Evolutionary conservation across 192 early-diverging fungal species (phyloP).

Genomic region (Entomortierella beljakovae): DNA sequence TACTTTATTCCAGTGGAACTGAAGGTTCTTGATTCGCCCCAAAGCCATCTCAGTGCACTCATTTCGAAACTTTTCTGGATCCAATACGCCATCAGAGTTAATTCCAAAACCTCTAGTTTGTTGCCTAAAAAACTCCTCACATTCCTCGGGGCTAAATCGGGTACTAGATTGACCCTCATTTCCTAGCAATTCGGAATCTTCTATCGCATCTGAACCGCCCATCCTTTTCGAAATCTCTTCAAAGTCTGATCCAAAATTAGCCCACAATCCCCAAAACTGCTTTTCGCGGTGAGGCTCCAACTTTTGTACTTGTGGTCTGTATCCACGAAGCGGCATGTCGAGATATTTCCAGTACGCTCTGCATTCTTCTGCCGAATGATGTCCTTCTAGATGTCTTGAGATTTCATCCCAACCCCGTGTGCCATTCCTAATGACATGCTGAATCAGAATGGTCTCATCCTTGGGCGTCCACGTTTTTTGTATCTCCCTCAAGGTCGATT

Average conservation of each 20-base stretch:
- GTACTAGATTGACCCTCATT: not conserved
- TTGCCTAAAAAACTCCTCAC: conserved; percentile 18
- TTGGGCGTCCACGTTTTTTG: conserved; percentile 15
- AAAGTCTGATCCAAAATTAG: conserved; percentile 26
- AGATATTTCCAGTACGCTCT: conserved; percentile 40
- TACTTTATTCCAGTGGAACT: conserved; percentile 39
- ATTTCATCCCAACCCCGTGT: conserved; percentile 24
- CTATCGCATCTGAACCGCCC: not conserved
- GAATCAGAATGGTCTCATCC: conserved; percentile 37
- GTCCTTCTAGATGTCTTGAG: conserved; percentile 14
- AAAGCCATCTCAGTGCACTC: conserved; percentile 33
- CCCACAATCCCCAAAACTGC: conserved; percentile 38
- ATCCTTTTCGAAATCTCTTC: conserved; percentile 22
- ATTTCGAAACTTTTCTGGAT: conserved; percentile 6
- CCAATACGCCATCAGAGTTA: not conserved
- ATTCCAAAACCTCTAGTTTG: not conserved
- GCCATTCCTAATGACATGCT: conserved; percentile 42
- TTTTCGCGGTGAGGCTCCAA: conserved; percentile 23
- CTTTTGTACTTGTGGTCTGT: not conserved
- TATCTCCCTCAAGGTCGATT: not conserved
- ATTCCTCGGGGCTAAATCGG: conserved; percentile 7
- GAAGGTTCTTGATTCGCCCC: conserved; percentile 2
- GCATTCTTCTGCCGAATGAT: conserved; percentile 34
- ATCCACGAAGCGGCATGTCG: conserved; percentile 38
- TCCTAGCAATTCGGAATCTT: not conserved